Conservation (phyloP, 2,329 filamentous ascomycete genomes). For the Aspergillus ochraceoroseus region DNA sequence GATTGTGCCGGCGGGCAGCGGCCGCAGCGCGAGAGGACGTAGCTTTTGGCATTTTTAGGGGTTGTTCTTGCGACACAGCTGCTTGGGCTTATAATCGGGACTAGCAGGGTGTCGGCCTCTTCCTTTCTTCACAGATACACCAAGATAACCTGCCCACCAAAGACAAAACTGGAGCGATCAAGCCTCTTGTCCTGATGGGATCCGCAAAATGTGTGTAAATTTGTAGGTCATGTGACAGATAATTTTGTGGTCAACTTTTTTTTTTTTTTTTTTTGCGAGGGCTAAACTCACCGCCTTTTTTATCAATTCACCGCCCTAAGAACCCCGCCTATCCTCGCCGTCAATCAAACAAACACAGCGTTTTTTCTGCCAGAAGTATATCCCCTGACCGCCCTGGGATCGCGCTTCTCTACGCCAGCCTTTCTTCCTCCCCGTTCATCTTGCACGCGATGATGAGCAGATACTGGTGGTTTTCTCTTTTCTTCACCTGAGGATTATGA, state of each 20-base stretch:
- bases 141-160: not conserved
- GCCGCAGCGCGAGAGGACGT: constrained; percentile 54
- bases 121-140: not conserved
- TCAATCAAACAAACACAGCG: not conserved
- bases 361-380: constrained; percentile 15
- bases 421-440: not conserved
- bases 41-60: constrained; percentile 81
- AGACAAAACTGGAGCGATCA: not conserved
- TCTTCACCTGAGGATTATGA: not conserved
- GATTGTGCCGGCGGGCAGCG: constrained; percentile 70
- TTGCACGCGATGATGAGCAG: not conserved
- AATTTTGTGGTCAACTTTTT: constrained; percentile 32
- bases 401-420: not conserved
- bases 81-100: not conserved
- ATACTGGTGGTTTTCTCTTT: not conserved
- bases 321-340: constrained; percentile 12
- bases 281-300: constrained; percentile 19
- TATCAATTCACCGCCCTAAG: not conserved
- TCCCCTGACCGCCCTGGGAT: constrained; percentile 11
- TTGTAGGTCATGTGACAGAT: constrained; percentile 33
- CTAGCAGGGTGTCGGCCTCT: not conserved
- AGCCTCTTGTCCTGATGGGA: constrained; percentile 10
- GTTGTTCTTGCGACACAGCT: constrained; percentile 1
- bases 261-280: constrained; percentile 19
- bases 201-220: constrained; percentile 32